Conservation (phyloP, 371 early-diverging fungal genomes). For the Conidiobolus incongruus region DNA sequence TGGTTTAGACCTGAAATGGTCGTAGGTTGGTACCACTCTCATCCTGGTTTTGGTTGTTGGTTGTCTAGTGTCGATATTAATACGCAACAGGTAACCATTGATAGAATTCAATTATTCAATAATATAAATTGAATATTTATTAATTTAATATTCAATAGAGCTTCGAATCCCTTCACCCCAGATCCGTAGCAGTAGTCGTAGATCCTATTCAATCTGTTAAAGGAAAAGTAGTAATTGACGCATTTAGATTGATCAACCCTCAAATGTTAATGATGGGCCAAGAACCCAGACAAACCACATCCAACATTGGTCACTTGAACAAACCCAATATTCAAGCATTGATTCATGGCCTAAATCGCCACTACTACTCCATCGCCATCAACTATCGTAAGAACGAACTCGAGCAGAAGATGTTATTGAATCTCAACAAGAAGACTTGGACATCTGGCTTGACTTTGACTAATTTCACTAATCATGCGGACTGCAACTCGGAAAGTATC, state of each 20-base stretch:
- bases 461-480: constrained; percentile 62
- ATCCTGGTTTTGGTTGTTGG: constrained; percentile 99
- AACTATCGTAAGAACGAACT: constrained; percentile 97
- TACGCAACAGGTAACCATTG: constrained; percentile 75
- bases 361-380: constrained; percentile 98
- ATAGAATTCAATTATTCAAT: not conserved
- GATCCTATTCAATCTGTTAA: constrained; percentile 99
- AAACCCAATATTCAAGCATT: constrained; percentile 97
- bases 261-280: constrained; percentile 71
- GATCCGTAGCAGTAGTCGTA: constrained; percentile 98
- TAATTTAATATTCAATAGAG: constrained; percentile 17
- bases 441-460: constrained; percentile 80
- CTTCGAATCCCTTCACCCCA: constrained; percentile 90
- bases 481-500: constrained; percentile 60
- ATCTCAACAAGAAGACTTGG: constrained; percentile 98
- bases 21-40: constrained; percentile 99
- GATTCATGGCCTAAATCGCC: constrained; percentile 98
- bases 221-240: constrained; percentile 99
- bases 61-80: constrained; percentile 98
- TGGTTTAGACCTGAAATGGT: constrained; percentile 84
- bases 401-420: constrained; percentile 98
- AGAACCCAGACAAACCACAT: constrained; percentile 98
- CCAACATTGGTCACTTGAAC: constrained; percentile 98
- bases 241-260: constrained; percentile 94
- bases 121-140: not conserved